phyloP scores from a whole-genome alignment of 495 filamentous ascomycete species.

The Neurospora sp. region DNA sequence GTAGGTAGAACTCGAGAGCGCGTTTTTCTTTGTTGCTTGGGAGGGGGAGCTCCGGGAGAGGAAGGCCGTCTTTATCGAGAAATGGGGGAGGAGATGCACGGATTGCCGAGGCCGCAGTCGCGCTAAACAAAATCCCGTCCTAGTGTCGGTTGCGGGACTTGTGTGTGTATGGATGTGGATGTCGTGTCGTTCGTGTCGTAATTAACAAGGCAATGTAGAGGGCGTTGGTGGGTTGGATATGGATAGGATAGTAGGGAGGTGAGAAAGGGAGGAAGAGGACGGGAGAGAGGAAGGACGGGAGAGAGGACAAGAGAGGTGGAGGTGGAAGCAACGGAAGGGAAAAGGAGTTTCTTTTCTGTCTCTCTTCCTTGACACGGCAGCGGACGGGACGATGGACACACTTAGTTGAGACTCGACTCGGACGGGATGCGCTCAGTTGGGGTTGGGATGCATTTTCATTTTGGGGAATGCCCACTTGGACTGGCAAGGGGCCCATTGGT shows the following conservation, averaged over 20 bases:
- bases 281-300: background rate
- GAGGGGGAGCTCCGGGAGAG: background rate
- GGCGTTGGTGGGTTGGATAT: background rate
- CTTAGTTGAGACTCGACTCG: background rate
- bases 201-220: background rate
- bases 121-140: background rate
- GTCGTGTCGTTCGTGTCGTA: background rate
- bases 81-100: background rate
- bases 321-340: background rate
- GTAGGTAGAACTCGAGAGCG: background rate
- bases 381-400: background rate
- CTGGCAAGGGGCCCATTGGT: background rate
- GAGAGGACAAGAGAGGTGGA: background rate
- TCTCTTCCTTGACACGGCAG: background rate
- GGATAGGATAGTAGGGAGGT: background rate
- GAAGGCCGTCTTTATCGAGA: background rate
- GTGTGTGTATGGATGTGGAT: background rate
- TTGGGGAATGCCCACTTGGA: background rate
- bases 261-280: background rate
- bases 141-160: background rate
- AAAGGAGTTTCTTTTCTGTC: conserved; percentile 1
- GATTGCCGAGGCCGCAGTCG: background rate
- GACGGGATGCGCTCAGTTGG: background rate
- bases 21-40: background rate
- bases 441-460: background rate